phyloP scores from a whole-genome alignment of 2,329 filamentous ascomycete species.

The Aspergillus sp. region DNA sequence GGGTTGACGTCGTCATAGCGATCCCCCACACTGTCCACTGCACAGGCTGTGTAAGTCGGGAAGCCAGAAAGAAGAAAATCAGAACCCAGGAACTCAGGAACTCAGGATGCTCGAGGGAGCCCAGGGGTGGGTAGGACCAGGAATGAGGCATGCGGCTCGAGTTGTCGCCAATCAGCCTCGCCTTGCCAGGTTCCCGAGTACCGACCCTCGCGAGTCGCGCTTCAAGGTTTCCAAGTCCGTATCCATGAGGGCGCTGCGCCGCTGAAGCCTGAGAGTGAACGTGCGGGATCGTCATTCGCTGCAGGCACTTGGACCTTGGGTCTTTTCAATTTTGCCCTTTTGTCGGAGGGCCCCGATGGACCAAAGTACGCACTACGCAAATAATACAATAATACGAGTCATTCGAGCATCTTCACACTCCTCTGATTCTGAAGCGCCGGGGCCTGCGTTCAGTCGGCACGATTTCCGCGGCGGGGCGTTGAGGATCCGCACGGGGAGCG shows the following conservation, averaged over 20 bases:
- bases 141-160: constrained; percentile 1
- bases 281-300: constrained; percentile 12
- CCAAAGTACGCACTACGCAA: constrained; percentile 1
- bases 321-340: not conserved
- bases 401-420: not conserved
- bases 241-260: not conserved
- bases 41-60: not conserved
- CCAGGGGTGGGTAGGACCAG: not conserved
- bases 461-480: constrained; percentile 14
- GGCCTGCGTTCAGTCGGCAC: constrained; percentile 10
- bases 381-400: not conserved
- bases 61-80: not conserved
- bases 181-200: not conserved
- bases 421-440: not conserved
- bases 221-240: no score
- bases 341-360: constrained; percentile 6
- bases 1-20: constrained; percentile 8
- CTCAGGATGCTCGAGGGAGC: no score
- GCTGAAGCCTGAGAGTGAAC: not conserved
- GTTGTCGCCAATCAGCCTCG: constrained; percentile 2
- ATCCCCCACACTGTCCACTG: constrained; percentile 11
- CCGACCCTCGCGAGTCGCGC: not conserved
- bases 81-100: not conserved
- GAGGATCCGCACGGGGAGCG: constrained; percentile 10
- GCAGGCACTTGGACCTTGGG: constrained; percentile 1